These are phyloP conservation scores for Scalesia atractyloides DNA, from an alignment of 129 eudicot genomes.

Conservation along the genomic window DNA sequence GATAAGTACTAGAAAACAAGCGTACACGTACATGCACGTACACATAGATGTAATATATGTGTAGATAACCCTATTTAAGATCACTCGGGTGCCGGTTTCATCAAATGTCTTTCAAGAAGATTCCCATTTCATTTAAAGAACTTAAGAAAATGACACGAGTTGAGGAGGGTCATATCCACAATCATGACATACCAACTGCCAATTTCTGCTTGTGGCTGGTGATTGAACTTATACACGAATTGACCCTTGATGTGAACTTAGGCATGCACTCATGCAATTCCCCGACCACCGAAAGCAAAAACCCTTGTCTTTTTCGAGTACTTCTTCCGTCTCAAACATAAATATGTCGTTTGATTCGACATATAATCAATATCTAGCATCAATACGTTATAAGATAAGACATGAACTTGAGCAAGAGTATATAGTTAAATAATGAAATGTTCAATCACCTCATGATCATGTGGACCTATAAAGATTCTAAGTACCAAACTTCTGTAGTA, in stretches of 20 bases:
- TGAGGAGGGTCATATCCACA: conserved; percentile 16
- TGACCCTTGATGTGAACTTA: conserved; percentile 30
- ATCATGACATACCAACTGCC: conserved; percentile 15
- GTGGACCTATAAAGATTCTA: no score
- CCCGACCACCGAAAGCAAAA: not conserved
- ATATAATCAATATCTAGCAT: not conserved
- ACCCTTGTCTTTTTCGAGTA: conserved; percentile 4
- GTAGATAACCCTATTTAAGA: not conserved
- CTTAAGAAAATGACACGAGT: conserved; percentile 4
- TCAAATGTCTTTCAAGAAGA: conserved; percentile 5
- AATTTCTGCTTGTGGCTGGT: conserved; percentile 31
- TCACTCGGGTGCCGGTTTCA: conserved; percentile 7
- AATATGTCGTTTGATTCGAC: not conserved
- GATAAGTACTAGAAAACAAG: not conserved
- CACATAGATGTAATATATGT: not conserved
- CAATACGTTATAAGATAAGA: not conserved
- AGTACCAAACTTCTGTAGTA: no score
- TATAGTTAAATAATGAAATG: no score
- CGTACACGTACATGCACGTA: not conserved
- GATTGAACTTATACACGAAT: conserved; percentile 16
- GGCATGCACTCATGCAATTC: conserved; percentile 21
- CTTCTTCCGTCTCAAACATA: conserved; percentile 20
- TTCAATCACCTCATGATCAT: no score
- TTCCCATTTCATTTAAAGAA: conserved; percentile 7
- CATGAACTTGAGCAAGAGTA: no score